These are phyloP conservation scores for Agaricus blazei DNA, from an alignment of 768 basidiomycete genomes.

Conservation along the genomic window DNA sequence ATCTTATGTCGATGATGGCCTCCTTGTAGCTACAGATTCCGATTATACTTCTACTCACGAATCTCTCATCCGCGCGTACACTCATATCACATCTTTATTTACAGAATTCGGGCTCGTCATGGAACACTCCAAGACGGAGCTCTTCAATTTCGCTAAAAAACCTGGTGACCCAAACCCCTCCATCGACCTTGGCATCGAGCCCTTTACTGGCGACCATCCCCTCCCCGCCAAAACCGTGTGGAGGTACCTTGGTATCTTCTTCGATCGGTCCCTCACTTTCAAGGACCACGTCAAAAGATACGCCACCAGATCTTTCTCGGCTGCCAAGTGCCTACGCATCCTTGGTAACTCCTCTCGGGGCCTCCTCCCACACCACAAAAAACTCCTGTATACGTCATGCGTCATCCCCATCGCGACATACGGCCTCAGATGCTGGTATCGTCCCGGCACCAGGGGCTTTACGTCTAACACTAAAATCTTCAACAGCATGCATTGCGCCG, in stretches of 20 bases:
- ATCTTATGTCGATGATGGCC: too few relatives aligned
- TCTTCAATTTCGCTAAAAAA: neutral
- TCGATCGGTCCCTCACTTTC: neutral
- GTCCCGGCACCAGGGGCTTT: too few relatives aligned
- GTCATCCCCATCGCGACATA: neutral
- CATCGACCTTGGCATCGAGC: neutral
- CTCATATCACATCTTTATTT: too few relatives aligned
- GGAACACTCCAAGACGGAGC: neutral
- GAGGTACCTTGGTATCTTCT: neutral
- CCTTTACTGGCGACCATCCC: neutral
- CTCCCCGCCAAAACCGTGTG: neutral
- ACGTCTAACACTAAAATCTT: neutral
- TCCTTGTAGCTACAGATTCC: too few relatives aligned
- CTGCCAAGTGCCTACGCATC: neutral
- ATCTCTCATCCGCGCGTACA: too few relatives aligned
- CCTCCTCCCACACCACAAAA: neutral
- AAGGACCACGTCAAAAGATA: neutral
- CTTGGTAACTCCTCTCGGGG: neutral
- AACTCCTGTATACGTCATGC: neutral
- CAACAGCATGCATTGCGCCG: neutral
- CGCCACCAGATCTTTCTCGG: neutral
- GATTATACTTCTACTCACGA: too few relatives aligned
- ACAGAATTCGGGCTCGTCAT: neutral
- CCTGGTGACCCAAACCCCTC: neutral
- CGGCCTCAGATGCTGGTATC: neutral